Evolutionary conservation across 768 basidiomycete species (phyloP).

Genomic region (Coprinellus micaceus): DNA sequence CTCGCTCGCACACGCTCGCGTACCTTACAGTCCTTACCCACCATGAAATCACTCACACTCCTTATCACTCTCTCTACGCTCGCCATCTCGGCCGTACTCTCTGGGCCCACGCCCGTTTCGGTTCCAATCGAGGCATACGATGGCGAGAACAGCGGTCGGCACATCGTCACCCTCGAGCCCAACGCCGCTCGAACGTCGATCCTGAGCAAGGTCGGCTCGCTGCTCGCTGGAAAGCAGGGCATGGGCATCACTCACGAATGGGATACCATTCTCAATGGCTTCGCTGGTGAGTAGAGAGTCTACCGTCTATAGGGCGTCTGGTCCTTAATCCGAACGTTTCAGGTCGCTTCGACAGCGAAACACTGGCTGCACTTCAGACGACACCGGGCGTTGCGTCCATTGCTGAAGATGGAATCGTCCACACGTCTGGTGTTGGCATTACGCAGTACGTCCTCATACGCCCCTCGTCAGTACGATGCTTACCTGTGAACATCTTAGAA

Average conservation of each 20-base stretch:
- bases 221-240: not conserved
- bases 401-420: constrained; percentile 27
- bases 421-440: constrained; percentile 7
- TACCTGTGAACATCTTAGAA: constrained; percentile 18
- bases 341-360: constrained; percentile 21
- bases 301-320: not conserved
- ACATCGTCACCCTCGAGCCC: not conserved
- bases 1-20: too few species aligned
- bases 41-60: not conserved
- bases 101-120: not conserved
- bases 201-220: not conserved
- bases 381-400: constrained; percentile 23
- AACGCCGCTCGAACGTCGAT: not conserved
- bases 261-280: constrained; percentile 5
- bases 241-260: not conserved
- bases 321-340: constrained; percentile 26
- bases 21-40: not conserved
- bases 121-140: not conserved
- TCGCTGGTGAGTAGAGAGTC: constrained; percentile 4
- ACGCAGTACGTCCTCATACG: too few species aligned
- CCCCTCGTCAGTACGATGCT: too few species aligned
- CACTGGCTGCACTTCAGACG: constrained; percentile 22
- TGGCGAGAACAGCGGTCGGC: not conserved
- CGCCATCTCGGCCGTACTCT: not conserved
- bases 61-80: not conserved